These are phyloP conservation scores for Cystobasidiaceae sp. DNA, from an alignment of 1,284 basidiomycete species.

Conservation along the genomic window DNA sequence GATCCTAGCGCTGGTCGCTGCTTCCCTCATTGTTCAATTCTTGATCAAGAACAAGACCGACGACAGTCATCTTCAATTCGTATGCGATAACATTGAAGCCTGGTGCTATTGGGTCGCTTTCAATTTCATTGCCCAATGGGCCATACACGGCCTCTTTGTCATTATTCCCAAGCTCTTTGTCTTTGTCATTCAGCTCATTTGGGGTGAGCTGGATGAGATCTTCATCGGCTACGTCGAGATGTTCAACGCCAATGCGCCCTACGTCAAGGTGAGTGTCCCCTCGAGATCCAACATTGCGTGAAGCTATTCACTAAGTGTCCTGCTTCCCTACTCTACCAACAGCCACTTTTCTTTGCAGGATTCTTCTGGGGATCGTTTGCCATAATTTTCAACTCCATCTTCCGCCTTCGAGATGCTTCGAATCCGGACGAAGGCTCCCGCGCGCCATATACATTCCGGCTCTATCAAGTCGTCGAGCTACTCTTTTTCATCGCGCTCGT, in stretches of 20 bases:
- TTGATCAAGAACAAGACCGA: constrained; percentile 9
- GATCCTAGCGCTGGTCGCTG: constrained; percentile 12
- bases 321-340: background rate
- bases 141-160: constrained; percentile 20
- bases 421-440: constrained; percentile 13
- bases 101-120: constrained; percentile 32
- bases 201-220: constrained; percentile 24
- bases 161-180: constrained; percentile 19
- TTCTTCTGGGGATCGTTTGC: constrained; percentile 37
- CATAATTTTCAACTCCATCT: constrained; percentile 40
- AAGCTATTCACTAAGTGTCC: too few relatives aligned
- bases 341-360: constrained; percentile 30
- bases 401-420: constrained; percentile 26
- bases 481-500: constrained; percentile 26
- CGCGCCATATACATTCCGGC: constrained; percentile 21
- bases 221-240: constrained; percentile 28
- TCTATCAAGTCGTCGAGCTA: constrained; percentile 26
- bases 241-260: constrained; percentile 19
- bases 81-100: constrained; percentile 29
- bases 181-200: constrained; percentile 14
- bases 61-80: constrained; percentile 17
- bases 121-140: constrained; percentile 29
- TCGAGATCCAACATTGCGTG: background rate
- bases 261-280: constrained; percentile 27
- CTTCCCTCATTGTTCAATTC: constrained; percentile 20